phyloP scores from a whole-genome alignment of 345 rosid species.

The Raphanus raphanistrum region DNA sequence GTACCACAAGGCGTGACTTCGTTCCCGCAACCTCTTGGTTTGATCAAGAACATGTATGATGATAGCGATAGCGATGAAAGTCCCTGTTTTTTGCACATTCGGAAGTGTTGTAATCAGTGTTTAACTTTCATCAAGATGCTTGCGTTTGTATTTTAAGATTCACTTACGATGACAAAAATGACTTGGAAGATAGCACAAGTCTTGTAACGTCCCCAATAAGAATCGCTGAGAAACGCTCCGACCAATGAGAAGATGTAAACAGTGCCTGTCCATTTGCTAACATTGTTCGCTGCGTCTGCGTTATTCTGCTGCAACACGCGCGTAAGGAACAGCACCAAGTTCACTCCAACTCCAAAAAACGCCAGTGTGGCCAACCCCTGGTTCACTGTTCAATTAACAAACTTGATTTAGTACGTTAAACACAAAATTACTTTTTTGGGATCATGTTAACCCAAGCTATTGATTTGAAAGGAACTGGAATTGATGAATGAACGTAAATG shows the following conservation, averaged over 20 bases:
- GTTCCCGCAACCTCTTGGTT: conserved; percentile 85
- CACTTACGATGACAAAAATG: conserved; percentile 87
- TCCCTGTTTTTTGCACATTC: conserved; percentile 53
- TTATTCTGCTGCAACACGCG: conserved; percentile 88
- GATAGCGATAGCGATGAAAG: conserved; percentile 69
- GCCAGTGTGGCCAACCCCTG: conserved; percentile 97
- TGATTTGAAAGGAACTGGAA: conserved; percentile 35
- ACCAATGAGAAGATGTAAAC: conserved; percentile 98
- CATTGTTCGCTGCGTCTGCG: conserved; percentile 96
- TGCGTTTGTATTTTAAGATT: background rate
- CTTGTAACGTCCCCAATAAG: conserved; percentile 99
- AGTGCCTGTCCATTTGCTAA: conserved; percentile 99
- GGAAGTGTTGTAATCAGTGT: background rate
- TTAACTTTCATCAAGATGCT: background rate
- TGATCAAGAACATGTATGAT: conserved; percentile 67
- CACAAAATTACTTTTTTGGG: conserved; percentile 20
- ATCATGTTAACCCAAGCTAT: background rate
- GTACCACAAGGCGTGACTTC: conserved; percentile 62
- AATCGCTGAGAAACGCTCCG: conserved; percentile 95
- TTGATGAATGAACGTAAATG: conserved; percentile 29
- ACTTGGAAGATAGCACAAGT: conserved; percentile 95
- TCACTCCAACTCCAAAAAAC: conserved; percentile 97
- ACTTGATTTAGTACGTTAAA: conserved; percentile 18
- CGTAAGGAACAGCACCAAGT: conserved; percentile 89
- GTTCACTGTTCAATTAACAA: conserved; percentile 57